Evolutionary conservation across 2,329 filamentous ascomycete genomes (phyloP), one percentile per base, ranked within the genome.

Genomic region (Aureobasidium sp.): DNA sequence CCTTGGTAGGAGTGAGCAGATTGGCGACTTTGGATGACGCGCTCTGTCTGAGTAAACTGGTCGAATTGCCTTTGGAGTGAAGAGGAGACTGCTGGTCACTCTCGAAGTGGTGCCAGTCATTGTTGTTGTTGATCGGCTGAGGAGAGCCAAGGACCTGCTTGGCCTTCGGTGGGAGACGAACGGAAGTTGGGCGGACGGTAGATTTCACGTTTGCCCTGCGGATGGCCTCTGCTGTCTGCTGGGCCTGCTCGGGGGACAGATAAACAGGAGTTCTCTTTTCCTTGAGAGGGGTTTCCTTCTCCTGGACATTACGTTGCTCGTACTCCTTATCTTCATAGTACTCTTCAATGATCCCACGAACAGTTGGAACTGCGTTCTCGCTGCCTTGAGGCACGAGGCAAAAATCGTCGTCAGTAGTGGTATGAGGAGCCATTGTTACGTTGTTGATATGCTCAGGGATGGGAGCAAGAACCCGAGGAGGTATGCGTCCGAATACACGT

Each of bases 301-400:
- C 70, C 68, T 70, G 64, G 71, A 70, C 67, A 68, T 73, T 56
- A 70, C 64, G 64, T 65, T 71, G 55, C 60, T 70, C 47, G 42
- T 69, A 68, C 34, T 64, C 47, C 3, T 61, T 57, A 34, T 69
- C 64, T 67, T 79, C 77, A 1, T 66, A 68, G 34, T 69, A 70
- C 26, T 73, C 70, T 66, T 80, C 78, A 32, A 79, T 74, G 42
- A 69, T 67, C 15, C 68, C 75, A 61, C 77, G 72, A 12, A 66
- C 66, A 1, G 77, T 78, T 15, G 70, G 71, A 42, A 70, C 60
- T 47, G 73, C 67, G 41, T 72, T 63, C 17, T 65, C 64, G 42
- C 34, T 63, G 27, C 64, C 55, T 17, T 58, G 57, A 17, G 69
- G 68, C n/a, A 68, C 61, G 9, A 72, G 67, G 41, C 72, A 66